A percentile compares a stretch with the other conserved stretches of the same genome.
Evolutionary conservation across 441 rosid genomes (phyloP).

Genomic region (Corymbia calophylla): DNA sequence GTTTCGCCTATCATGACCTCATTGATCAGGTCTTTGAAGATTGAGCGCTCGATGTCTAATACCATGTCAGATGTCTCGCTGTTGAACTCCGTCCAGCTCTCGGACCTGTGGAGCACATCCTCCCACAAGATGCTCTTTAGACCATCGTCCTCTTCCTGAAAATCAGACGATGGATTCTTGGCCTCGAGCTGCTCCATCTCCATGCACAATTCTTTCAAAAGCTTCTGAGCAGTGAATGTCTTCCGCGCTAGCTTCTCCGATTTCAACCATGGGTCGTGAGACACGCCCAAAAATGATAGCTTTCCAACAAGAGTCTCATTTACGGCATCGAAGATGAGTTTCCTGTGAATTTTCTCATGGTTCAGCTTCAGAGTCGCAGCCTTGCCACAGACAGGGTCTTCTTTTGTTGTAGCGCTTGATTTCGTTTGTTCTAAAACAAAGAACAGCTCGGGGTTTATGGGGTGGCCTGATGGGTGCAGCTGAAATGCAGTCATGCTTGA

Average conservation of each 20-base stretch:
- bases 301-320: conserved; percentile 65
- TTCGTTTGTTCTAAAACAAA: conserved; percentile 85
- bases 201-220: conserved; percentile 65
- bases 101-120: conserved; percentile 44
- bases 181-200: conserved; percentile 58
- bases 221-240: conserved; percentile 67
- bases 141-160: conserved; percentile 52
- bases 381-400: conserved; percentile 23
- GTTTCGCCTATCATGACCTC: conserved; percentile 66
- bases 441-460: conserved; percentile 81
- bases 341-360: conserved; percentile 49
- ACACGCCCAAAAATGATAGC: conserved; percentile 28
- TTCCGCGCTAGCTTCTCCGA: conserved; percentile 34
- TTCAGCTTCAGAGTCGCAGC: conserved; percentile 17
- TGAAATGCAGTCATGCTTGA: conserved; percentile 54
- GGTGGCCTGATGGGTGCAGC: conserved; percentile 78
- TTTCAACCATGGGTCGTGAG: conserved; percentile 41
- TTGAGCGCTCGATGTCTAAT: conserved; percentile 59
- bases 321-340: conserved; percentile 71
- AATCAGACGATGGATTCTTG: conserved; percentile 27
- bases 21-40: conserved; percentile 78
- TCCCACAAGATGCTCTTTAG: conserved; percentile 48
- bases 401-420: conserved; percentile 33
- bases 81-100: conserved; percentile 52
- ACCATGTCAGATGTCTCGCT: conserved; percentile 40